These are phyloP conservation scores for Solanum chiquidenum DNA, from an alignment of 257 asterid species.

Conservation along the genomic window DNA sequence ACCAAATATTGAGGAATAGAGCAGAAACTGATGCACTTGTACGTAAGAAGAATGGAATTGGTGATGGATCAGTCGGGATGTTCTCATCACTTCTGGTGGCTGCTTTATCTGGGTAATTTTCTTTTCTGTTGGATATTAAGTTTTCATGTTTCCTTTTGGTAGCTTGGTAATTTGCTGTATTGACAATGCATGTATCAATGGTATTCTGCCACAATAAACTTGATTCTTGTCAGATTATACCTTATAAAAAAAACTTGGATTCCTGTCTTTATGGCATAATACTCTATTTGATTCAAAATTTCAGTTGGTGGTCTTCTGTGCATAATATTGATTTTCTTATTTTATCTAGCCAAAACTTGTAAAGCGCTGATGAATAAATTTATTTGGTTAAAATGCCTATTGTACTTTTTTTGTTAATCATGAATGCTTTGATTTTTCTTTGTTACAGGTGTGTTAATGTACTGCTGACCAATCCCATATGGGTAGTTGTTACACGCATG, in stretches of 20 bases:
- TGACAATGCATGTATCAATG: neutral
- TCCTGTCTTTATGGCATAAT: neutral
- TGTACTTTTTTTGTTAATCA: neutral
- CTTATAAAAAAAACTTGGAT: neutral
- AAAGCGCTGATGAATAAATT: neutral
- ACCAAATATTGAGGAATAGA: constrained; percentile 33
- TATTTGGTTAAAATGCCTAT: neutral
- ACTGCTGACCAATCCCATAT: constrained; percentile 89
- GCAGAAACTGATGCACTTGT: constrained; percentile 67
- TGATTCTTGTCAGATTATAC: neutral
- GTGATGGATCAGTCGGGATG: constrained; percentile 98
- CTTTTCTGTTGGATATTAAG: neutral
- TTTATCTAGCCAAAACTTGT: neutral
- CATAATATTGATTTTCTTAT: neutral
- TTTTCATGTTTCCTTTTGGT: neutral
- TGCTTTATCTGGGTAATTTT: constrained; percentile 79
- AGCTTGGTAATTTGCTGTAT: neutral
- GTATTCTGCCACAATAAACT: neutral
- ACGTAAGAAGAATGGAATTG: constrained; percentile 53
- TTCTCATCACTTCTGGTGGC: constrained; percentile 86
- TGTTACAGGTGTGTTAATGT: constrained; percentile 78
- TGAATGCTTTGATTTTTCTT: neutral
- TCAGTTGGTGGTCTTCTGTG: neutral
- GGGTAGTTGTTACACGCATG: constrained; percentile 98
- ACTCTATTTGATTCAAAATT: neutral